Conservation (phyloP, 495 filamentous ascomycete species). For the Hyaloscypha bicolor region DNA sequence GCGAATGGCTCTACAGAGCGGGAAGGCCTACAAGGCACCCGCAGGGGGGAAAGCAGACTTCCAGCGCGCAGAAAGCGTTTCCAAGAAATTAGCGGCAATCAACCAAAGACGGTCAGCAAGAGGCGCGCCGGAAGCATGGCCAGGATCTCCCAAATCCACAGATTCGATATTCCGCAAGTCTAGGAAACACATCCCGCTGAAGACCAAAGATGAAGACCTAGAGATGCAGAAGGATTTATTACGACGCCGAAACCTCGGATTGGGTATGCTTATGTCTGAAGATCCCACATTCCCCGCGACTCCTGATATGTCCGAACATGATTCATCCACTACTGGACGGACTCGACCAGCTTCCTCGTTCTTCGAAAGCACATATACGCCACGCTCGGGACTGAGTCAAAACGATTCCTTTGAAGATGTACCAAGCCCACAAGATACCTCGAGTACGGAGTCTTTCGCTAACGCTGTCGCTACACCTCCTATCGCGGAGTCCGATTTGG, state of each 20-base stretch:
- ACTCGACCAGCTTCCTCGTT: slow-evolving; percentile 16
- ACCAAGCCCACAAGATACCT: slow-evolving; percentile 46
- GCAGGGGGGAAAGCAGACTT: slow-evolving; percentile 1
- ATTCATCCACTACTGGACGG: slow-evolving; percentile 28
- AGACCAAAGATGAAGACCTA: slow-evolving; percentile 7
- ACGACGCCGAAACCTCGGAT: slow-evolving; percentile 14
- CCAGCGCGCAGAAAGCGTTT: slow-evolving; percentile 12
- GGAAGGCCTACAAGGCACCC: slow-evolving; percentile 1
- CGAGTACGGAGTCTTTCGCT: slow-evolving; percentile 47
- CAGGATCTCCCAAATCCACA: neutral
- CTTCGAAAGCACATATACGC: slow-evolving; percentile 25
- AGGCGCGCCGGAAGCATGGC: neutral
- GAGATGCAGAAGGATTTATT: neutral
- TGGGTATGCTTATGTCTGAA: slow-evolving; percentile 30
- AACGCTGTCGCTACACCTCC: slow-evolving; percentile 59
- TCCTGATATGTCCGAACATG: slow-evolving; percentile 49
- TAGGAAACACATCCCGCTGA: neutral
- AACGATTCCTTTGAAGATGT: slow-evolving; percentile 48
- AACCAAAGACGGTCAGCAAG: slow-evolving; percentile 19
- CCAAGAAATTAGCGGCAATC: slow-evolving; percentile 9
- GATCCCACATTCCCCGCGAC: slow-evolving; percentile 45
- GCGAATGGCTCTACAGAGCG: neutral
- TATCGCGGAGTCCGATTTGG: slow-evolving; percentile 54
- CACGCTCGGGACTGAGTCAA: slow-evolving; percentile 46
- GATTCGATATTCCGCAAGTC: neutral